These are phyloP conservation scores for Myxozyma melibiosi DNA, from an alignment of 805 yeast species.

Conservation along the genomic window DNA sequence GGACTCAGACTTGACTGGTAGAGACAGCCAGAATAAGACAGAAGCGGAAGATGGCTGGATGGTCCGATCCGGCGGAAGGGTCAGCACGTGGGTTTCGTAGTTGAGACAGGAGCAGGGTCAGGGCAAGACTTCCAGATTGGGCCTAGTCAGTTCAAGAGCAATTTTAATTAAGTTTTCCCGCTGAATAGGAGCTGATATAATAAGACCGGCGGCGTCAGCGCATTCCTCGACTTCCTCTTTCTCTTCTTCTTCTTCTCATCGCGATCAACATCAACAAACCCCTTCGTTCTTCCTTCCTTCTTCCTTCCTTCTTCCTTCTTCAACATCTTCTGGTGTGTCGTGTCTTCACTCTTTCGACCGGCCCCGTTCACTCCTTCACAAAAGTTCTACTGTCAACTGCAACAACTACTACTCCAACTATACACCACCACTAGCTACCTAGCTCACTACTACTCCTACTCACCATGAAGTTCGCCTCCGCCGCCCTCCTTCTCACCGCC, in stretches of 20 bases:
- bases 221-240: slow-evolving; percentile 19
- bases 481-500: slow-evolving; percentile 11
- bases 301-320: background rate
- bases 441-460: background rate
- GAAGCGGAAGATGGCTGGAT: no score
- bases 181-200: no score
- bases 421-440: background rate
- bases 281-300: background rate
- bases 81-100: no score
- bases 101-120: no score
- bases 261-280: background rate
- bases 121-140: background rate
- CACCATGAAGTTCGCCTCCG: slow-evolving; percentile 15
- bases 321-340: slow-evolving; percentile 3
- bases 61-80: no score
- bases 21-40: no score
- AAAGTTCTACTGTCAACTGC: background rate
- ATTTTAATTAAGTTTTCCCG: slow-evolving; percentile 8
- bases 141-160: background rate
- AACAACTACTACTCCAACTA: background rate
- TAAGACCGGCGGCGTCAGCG: no score
- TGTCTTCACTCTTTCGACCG: slow-evolving; percentile 31
- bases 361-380: slow-evolving; percentile 10
- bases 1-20: no score
- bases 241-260: slow-evolving; percentile 7